Evolutionary conservation across 345 rosid species (phyloP), one percentile per base, ranked within the genome.

Genomic region (Heritiera littoralis): DNA sequence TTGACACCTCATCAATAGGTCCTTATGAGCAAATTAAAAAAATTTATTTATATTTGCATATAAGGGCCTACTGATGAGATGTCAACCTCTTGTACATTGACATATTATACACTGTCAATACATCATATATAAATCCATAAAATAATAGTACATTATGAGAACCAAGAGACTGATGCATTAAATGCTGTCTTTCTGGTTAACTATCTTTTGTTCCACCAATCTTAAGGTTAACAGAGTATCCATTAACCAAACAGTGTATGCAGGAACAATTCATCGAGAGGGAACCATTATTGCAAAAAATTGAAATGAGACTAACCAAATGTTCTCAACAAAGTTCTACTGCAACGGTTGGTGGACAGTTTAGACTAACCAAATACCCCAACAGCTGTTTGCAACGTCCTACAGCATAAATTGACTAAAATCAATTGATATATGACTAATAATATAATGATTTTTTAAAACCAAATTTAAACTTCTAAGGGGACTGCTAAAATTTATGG

Each of bases 381-480:
- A 81, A 92, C 97, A 73, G 99, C 98, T 75, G 99, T 95, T 86
- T 95, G 99, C 85, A 95, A 73, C 40, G 99, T 93, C 91, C 98
- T 95, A 84, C 80, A 81, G 76, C 72, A 68, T 85, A 85, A 17
- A 74, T 23, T 12, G 51, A 81, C 45, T 43, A 66, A 45, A 77
- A 54, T 73, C 74, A 72, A 40, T 40, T 40, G 43, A 40, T 40
- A 40, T 5, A 40, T 40, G 43, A 3, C 43, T 3, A 40, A 40
- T 40, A 40, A 40, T 40, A 2, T 4, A 40, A 40, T 40, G 43
- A 40, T 40, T 5, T 40, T 40, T 40, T 0, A 2, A 40, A 40
- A 40, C 43, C 43, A 40, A 40, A 40, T 40, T 40, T 4, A 40
- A 40, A 69, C 56, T 69, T 69, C 73, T 11, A 69, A 45, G 3